Evolutionary conservation across 352 stramenopile species (phyloP), one percentile per base, ranked within the genome.

Genomic region (Globisporangium cylindrosporum): DNA sequence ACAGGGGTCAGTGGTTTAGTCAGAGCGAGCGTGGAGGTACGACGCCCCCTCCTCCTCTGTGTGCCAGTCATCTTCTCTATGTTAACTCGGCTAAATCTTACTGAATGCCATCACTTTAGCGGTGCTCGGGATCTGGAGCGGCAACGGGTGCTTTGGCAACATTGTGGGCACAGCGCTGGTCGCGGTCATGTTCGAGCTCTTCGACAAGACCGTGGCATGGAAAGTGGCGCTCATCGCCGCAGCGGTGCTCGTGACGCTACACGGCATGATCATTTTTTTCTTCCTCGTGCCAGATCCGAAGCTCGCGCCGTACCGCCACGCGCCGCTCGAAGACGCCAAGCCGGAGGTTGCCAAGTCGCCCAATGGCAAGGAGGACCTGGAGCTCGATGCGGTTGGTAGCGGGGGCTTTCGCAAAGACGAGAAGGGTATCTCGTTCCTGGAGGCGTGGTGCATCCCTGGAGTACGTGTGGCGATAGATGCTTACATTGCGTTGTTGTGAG

Each of bases 141-240:
- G 95, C 63, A 98, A 99, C 76, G 95, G 97, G 54, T 99, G 97
- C 75, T 86, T 97, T 32, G 97, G 97, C 51, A 98, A 99, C 76
- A 98, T 99, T 68, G 88, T 97, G 53, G 95, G 95, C 63, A 97
- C 93, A 15, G 75, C 98, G 12, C 67, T 96, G 10, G 86, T 94
- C 14, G 76, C 86, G 0, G 14, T 85, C 10, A 91, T 96, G 78
- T 93, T 95, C 62, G 86, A 86, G 41, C 62, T 90, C 15, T 82
- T 97, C 25, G 78, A 88, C 59, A 79, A 82, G 48, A 90, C 83
- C 3, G 63, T 93, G 36, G 78, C 90, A 24, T 98, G 97, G 88
- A 97, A 94, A 77, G 81, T 90, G 67, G 92, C 91, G 18, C 73
- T 99, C 8, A 57, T 98, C 20, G 80, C 97, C n/a, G 84, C 92